Percentiles rank a stretch among this genome's conserved stretches.
These are phyloP conservation scores for Rhizopus stolonifer DNA, from an alignment of 371 early-diverging fungal species.

Conservation along the genomic window DNA sequence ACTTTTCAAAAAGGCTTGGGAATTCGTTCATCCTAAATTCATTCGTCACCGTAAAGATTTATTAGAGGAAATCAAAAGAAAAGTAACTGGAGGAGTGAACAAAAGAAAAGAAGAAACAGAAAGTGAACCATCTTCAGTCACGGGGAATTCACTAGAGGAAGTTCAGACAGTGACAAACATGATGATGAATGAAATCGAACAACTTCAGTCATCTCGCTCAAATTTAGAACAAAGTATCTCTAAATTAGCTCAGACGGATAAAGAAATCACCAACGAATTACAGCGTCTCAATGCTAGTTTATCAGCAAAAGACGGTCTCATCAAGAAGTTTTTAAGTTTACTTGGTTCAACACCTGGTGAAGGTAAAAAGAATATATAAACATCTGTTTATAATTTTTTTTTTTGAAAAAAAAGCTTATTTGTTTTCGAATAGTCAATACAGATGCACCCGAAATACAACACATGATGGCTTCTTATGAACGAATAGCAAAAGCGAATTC, in stretches of 20 bases:
- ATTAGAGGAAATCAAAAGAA: constrained; percentile 63
- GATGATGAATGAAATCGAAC: constrained; percentile 49
- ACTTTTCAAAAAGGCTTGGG: constrained; percentile 60
- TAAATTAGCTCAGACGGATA: constrained; percentile 53
- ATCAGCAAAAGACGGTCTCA: constrained; percentile 62
- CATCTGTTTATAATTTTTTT: background rate
- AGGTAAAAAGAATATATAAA: background rate
- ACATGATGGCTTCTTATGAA: constrained; percentile 27
- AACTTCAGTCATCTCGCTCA: constrained; percentile 32
- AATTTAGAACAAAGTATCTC: constrained; percentile 36
- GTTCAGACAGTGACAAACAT: constrained; percentile 28
- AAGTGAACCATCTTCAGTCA: background rate
- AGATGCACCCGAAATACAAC: constrained; percentile 17
- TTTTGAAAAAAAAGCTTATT: too few relatives aligned
- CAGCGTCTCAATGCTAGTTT: constrained; percentile 56
- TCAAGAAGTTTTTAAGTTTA: constrained; percentile 58
- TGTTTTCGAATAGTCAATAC: background rate
- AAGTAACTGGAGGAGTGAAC: constrained; percentile 35
- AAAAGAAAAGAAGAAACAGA: constrained; percentile 30
- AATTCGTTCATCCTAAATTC: constrained; percentile 78
- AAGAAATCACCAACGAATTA: constrained; percentile 58
- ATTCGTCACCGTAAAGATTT: constrained; percentile 62
- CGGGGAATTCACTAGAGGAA: constrained; percentile 16
- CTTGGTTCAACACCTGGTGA: background rate
- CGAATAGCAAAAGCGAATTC: constrained; percentile 18